Evolutionary conservation across 306 rosid genomes (phyloP), one percentile per base, ranked within the genome.

Genomic region (Begonia peltatifolia): DNA sequence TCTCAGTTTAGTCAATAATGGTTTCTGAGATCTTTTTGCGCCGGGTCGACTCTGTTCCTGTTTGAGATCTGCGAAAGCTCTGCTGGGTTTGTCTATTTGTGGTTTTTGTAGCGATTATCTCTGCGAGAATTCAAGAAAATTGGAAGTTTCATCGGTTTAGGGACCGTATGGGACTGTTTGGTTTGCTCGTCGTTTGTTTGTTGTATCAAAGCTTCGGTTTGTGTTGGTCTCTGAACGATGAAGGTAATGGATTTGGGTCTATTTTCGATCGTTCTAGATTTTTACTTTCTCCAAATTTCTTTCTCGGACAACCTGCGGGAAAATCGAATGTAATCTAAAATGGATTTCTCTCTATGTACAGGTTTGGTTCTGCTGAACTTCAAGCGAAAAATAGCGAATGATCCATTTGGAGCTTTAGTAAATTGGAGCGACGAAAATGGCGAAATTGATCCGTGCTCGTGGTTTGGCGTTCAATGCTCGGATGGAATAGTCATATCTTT

Each of bases 381-480:
- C 59, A 77, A 66, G 71, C 73, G 79, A 16, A 67, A 79, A 57
- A 69, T 88, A 11, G 68, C 54, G 51, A 79, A 71, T 57, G 97
- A 88, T 54, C 97, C 97, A 6, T 84, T 77, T 59, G 82, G 65
- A 47, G 79, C 95, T 79, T 74, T 88, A 71, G 63, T 76, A 15
- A 68, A 76, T 56, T 88, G 97, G 97, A 71, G 74, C 48, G 78
- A 82, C 50, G 83, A 77, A 62, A 71, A 60, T 61, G 69, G 70
- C 41, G 84, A 42, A 49, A 44, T 59, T 61, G 72, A 64, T 63
- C 83, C 84, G 2, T 88, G 95, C 73, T 74, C 72, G 16, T 88
- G 97, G 97, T 69, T 63, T 20, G 97, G 97, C 47, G 79, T 88
- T 68, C 87, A 77, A 60, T 88, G 97, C 56, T 82, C 89, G 9